Evolutionary conservation across 1,139 yeast species (phyloP), one percentile per base, ranked within the genome.

Genomic region (Dujonia santamariae): DNA sequence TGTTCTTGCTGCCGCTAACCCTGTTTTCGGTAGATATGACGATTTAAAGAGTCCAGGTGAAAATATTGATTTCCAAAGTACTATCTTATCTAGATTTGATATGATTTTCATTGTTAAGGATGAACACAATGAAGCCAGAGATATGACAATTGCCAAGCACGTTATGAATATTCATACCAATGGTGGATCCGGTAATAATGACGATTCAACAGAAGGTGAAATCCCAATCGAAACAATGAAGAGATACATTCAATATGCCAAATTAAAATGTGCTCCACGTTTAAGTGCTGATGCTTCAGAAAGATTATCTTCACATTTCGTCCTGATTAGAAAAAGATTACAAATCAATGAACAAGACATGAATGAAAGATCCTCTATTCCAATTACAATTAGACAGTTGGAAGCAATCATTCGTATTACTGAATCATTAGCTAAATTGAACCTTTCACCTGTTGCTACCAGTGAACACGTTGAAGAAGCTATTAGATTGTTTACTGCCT

Each of bases 31-130:
- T 41, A 75, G 97, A 47, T 92, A 92, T 56, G 97, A 92, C 58
- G 97, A 92, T 45, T 76, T 85, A 71, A 90, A 88, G 61, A 81
- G 95, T 30, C 97, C 98, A 0, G 98, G 98, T 43, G 98, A 92
- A 55, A 94, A 92, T 53, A 92, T 92, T 49, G 99, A 92, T 60
- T 92, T 92, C 67, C 98, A 92, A 63, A 86, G 96, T 2, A 92
- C 99, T 3, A 85, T 92, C 60, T 72, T 92, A 61, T 92, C 98
- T 5, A 84, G 99, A 66, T 92, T 92, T 56, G 99, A 92, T 63
- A 92, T 94, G 98, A 94, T 92, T 53, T 92, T 88, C 62, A 87
- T 92, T 50, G 96, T 92, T 38, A 92, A 88, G 54, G 99, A 92
- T 61, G 96, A 85, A 37, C 97, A 94, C 59, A 82, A 88, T 53